Conservation (phyloP, 2,329 filamentous ascomycete genomes). For the Curvularia spicifera region DNA sequence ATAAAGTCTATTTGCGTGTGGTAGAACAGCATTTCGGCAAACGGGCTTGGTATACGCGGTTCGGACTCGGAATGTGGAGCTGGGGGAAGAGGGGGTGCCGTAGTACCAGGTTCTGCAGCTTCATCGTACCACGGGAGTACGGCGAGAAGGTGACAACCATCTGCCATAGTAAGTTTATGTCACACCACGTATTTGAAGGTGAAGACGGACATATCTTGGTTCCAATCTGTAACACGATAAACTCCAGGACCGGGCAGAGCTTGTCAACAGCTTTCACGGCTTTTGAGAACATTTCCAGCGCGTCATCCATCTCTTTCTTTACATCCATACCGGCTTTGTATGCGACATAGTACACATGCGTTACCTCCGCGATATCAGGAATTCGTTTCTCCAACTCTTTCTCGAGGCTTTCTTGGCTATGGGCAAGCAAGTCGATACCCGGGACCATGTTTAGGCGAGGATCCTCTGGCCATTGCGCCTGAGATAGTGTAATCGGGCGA, state of each 20-base stretch:
- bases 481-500: constrained; percentile 42
- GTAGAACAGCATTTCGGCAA: constrained; percentile 51
- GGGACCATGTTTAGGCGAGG: constrained; percentile 51
- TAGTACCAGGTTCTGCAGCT: constrained; percentile 11
- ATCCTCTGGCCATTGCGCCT: constrained; percentile 50
- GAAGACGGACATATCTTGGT: constrained; percentile 45
- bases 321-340: constrained; percentile 53
- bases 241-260: constrained; percentile 31
- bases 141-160: constrained; percentile 53
- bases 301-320: constrained; percentile 50
- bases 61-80: constrained; percentile 17
- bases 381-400: constrained; percentile 43
- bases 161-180: constrained; percentile 25
- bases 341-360: constrained; percentile 55
- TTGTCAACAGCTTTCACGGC: constrained; percentile 44
- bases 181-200: constrained; percentile 11
- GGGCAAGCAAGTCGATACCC: constrained; percentile 52
- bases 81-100: constrained; percentile 10
- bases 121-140: constrained; percentile 26
- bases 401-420: constrained; percentile 50
- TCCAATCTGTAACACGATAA: constrained; percentile 39
- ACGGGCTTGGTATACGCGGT: constrained; percentile 31
- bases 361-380: constrained; percentile 48
- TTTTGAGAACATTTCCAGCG: constrained; percentile 52
- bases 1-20: constrained; percentile 52